Base-by-base conservation (phyloP, 2,329 filamentous ascomycete species). In the Fusarium sp. region DNA sequence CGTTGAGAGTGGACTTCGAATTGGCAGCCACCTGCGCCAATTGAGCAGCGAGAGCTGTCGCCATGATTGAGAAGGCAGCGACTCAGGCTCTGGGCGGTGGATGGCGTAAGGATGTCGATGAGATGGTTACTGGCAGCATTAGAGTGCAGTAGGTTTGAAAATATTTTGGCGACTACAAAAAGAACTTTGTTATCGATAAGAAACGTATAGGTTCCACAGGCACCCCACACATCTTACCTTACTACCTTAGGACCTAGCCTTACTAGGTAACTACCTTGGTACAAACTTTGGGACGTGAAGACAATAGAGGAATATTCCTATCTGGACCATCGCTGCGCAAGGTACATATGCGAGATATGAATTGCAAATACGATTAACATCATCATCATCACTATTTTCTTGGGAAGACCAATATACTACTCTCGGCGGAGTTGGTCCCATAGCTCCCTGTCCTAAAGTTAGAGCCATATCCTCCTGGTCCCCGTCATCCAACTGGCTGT, bases 1-100 rank as follows among this genome's bases (percentile, higher is more conserved):
- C 88, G 80, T 98, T 94, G 78, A 98, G 89, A 76, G 95, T 92
- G 80, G 95, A 92, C 77, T 95, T 97, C 77, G 94, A 97, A 79
- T 93, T 93, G 74, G 93, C 91, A 76, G 95, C 94, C 80, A 99
- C 95, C 80, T 94, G 91, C 86, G 95, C 94, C 85, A 99, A 87
- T 88, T 99, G 97, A 85, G 94, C 91, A 83, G 95, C 93, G 76
- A 99, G 92, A 80, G 94, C 92, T 69, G 94, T 94, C 77, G 92
- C 88, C 94, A 97, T 97, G 73, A 69, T 77, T 68, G 70, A 65
- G 66, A 72, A 72, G 70, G 70, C 72, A 65, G 69, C 54, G 66
- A 69, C 72, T 76, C 70, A 69, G 70, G 77, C 73, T 73, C 72
- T 58, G 66, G 70, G 69, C 64, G 60, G 70, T 67, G 63, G 73